Evolutionary conservation across 257 asterid species (phyloP), one percentile per base, ranked within the genome.

Genomic region (Ocimum tenuiflorum): DNA sequence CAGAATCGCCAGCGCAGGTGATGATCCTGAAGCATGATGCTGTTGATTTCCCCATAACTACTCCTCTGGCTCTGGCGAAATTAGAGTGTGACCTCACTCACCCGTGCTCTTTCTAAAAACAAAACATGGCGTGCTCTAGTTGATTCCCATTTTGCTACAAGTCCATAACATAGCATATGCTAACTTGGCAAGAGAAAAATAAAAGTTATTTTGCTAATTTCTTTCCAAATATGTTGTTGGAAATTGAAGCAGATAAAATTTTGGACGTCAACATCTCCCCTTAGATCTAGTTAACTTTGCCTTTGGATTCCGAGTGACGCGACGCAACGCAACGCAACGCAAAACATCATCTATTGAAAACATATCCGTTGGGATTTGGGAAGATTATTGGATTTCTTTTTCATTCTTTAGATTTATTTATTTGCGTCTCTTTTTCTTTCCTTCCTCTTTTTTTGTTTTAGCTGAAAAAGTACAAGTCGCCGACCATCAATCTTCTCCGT

Each of bases 11-110:
- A 54, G 80, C 94, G 48, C 95, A 92, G 73, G 87, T 18, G 68
- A 92, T 79, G 82, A 89, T 84, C 86, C 88, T 87, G 68, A 92
- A 84, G 81, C 99, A 92, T 11, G 96, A 80, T 6, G 84, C 52
- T 20, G 84, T 63, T 13, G 97, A 81, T 83, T 82, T 88, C 18
- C 82, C 97, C 97, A 91, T 91, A 33, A n/a, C 35, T 56, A 43
- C 15, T 27, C 24, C 7, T 24, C 20, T 51, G 58, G 60, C 77
- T 60, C 64, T 65, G 65, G 27, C 24, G 19, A 46, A 68, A 19
- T 13, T 7, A 12, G 50, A 8, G 56, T 18, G 12, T 12, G 48
- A 43, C 3, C 69, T 61, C 53, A 13, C 65, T 39, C 54, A 14
- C 46, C n/a, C n/a, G n/a, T n/a, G n/a, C n/a, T n/a, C n/a, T n/a